These are phyloP conservation scores for Luffa aegyptiaca DNA, from an alignment of 306 rosid species.

Conservation along the genomic window DNA sequence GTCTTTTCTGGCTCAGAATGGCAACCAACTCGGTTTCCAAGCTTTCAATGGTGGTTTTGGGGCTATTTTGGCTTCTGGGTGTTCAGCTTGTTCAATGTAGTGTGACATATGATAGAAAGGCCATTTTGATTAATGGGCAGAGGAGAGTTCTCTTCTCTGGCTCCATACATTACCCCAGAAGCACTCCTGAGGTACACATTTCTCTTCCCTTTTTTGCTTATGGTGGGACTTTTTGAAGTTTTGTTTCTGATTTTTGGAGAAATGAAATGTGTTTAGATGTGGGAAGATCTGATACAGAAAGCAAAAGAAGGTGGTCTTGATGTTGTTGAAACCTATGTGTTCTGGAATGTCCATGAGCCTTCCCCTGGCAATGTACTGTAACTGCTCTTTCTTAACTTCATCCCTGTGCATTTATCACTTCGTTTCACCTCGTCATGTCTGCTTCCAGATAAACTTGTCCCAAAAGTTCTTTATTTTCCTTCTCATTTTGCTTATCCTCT, in stretches of 20 bases:
- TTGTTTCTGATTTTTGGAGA: neutral
- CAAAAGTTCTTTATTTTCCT: neutral
- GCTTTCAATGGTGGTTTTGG: constrained; percentile 27
- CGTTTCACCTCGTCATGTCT: neutral
- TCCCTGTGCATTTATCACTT: neutral
- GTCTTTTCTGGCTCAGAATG: constrained; percentile 22
- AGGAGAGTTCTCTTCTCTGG: constrained; percentile 94
- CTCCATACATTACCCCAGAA: constrained; percentile 96
- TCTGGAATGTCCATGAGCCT: constrained; percentile 98
- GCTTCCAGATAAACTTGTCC: neutral
- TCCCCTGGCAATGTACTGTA: constrained; percentile 77
- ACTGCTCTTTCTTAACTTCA: neutral
- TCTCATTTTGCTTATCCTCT: constrained; percentile 11
- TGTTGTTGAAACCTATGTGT: constrained; percentile 88
- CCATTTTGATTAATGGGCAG: constrained; percentile 81
- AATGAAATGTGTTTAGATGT: constrained; percentile 49
- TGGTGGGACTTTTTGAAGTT: constrained; percentile 2
- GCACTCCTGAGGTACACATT: constrained; percentile 79
- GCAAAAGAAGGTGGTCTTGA: constrained; percentile 94
- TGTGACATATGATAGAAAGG: constrained; percentile 84
- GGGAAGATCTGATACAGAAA: constrained; percentile 95
- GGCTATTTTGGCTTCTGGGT: constrained; percentile 31
- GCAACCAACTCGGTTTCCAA: constrained; percentile 47
- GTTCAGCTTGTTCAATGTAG: constrained; percentile 38
- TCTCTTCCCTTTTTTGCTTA: neutral